Base-by-base conservation (phyloP, 139 green algal species). In the Chlamydomonas schloesseri region DNA sequence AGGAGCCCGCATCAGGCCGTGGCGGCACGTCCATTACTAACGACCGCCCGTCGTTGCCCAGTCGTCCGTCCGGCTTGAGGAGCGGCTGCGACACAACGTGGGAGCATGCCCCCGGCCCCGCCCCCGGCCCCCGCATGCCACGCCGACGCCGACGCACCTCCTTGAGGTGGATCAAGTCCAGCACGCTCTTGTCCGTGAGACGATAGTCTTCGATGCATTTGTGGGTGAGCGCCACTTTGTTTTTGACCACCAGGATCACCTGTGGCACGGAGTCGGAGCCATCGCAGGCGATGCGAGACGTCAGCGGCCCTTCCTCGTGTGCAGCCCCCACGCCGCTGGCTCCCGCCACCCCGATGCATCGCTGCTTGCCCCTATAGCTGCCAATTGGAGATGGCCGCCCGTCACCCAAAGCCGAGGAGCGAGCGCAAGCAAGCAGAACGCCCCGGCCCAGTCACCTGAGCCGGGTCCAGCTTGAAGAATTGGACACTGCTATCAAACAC, bases 231-330 rank as follows among this genome's bases (percentile, higher is more conserved):
- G 81, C 81, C 33, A 87, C 81, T 58, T 79, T 78, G 81, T 79
- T 87, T 26, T 87, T 87, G 13, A 87, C 81, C 11, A 87, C 81
- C 53, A 87, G 69, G 33, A 87, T 79, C 42, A 87, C 81, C 79
- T 85, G 79, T 47, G 23, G 6, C 42, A 50, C 42, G 42, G 42
- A 5, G 42, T 13, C 42, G 42, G n/a, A 10, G 3, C 15, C 37
- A 18, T 64, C 47, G 24, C 42, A n/a, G n/a, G n/a, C n/a, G 42
- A 24, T 26, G 21, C 23, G 5, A 65, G 58, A 28, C 58, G 9
- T 65, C 58, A 65, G 58, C 60, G 28, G 26, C 11, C 20, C 14
- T 18, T 14, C 62, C 42, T 50, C 42, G 42, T 50, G 42, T 5
- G n/a, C n/a, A n/a, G 5, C 42, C 42, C 6, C 42, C 8, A 13